A percentile compares a stretch with the other conserved stretches of the same genome.
These are phyloP conservation scores for Leptographium wingfieldii DNA, from an alignment of 2,329 filamentous ascomycete genomes.

Conservation along the genomic window DNA sequence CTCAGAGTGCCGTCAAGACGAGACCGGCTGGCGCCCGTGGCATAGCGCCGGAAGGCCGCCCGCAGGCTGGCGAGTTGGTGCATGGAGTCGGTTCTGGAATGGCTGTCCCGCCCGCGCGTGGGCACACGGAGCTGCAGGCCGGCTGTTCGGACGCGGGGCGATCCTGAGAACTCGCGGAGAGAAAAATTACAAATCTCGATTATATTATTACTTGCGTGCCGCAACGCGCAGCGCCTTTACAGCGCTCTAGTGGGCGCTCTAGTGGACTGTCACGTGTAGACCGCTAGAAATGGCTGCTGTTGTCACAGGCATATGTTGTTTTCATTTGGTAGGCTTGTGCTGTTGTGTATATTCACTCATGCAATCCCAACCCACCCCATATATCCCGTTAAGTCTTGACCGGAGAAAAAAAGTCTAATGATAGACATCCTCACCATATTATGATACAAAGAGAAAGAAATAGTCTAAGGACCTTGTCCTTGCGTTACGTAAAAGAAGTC, in stretches of 20 bases:
- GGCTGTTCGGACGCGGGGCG: not conserved
- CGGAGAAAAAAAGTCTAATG: not conserved
- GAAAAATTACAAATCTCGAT: not conserved
- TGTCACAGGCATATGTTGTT: not conserved
- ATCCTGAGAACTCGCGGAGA: not conserved
- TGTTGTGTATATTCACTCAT: not conserved
- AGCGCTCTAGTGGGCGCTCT: not conserved
- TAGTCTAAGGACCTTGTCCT: not conserved
- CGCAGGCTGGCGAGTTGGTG: not conserved
- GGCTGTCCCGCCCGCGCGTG: not conserved
- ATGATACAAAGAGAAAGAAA: not conserved
- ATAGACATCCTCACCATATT: not conserved
- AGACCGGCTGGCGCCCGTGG: conserved; percentile 20
- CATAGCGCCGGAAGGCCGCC: conserved; percentile 17
- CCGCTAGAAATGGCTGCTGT: not conserved
- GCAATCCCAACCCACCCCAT: not conserved
- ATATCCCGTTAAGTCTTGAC: not conserved
- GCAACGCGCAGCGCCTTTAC: not conserved
- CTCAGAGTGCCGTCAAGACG: conserved; percentile 31
- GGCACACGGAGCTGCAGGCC: not conserved
- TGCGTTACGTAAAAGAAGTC: not conserved
- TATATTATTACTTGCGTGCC: no score
- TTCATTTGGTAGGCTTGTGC: not conserved
- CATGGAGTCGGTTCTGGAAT: not conserved
- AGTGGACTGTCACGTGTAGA: not conserved